These are phyloP conservation scores for Penicillium oxalicum DNA, from an alignment of 2,329 filamentous ascomycete genomes.

Conservation along the genomic window DNA sequence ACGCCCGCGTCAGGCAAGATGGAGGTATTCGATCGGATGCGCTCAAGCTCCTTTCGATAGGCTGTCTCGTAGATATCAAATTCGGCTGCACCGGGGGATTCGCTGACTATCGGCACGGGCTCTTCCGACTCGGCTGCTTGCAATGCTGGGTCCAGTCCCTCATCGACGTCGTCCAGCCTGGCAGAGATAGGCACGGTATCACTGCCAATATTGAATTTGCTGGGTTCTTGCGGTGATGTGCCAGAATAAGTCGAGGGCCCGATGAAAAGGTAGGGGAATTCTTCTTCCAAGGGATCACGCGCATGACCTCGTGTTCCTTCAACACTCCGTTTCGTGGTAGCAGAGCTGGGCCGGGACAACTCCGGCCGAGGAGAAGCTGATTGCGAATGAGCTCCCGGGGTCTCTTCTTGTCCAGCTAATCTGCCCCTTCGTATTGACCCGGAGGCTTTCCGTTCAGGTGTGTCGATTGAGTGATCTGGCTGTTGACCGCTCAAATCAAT, in stretches of 20 bases:
- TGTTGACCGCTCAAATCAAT: slow-evolving; percentile 12
- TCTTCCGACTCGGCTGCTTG: slow-evolving; percentile 7
- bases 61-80: slow-evolving; percentile 85
- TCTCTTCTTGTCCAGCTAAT: slow-evolving; percentile 15
- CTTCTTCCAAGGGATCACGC: slow-evolving; percentile 59
- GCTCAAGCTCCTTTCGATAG: slow-evolving; percentile 73
- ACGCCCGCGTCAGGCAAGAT: slow-evolving; percentile 37
- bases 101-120: slow-evolving; percentile 56
- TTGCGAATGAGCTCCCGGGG: slow-evolving; percentile 19
- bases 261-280: slow-evolving; percentile 68
- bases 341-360: slow-evolving; percentile 26
- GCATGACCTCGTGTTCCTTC: slow-evolving; percentile 55
- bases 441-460: slow-evolving; percentile 21
- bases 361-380: slow-evolving; percentile 25
- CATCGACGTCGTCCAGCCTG: slow-evolving; percentile 29
- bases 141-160: slow-evolving; percentile 32
- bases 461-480: slow-evolving; percentile 14
- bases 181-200: slow-evolving; percentile 15
- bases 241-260: slow-evolving; percentile 52
- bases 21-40: slow-evolving; percentile 50
- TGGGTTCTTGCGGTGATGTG: slow-evolving; percentile 13
- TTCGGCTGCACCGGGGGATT: slow-evolving; percentile 77
- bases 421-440: slow-evolving; percentile 21
- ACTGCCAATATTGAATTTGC: slow-evolving; percentile 7
- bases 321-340: slow-evolving; percentile 33